Evolutionary conservation across 768 basidiomycete species (phyloP).

Genomic region (Boletus subcaerulescens): DNA sequence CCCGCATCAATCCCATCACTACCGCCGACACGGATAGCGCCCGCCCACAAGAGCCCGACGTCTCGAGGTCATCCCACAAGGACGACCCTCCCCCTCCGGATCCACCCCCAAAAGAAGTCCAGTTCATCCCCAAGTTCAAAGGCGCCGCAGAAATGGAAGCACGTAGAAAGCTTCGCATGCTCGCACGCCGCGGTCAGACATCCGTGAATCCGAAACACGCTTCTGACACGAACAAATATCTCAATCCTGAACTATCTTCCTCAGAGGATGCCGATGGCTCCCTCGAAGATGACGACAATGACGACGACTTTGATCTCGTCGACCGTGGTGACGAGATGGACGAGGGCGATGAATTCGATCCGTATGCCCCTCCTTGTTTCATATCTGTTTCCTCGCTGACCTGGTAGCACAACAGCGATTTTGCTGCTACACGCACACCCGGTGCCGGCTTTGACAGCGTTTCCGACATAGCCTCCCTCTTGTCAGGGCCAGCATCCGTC

Average conservation of each 20-base stretch:
- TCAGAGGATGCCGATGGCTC: constrained; percentile 50
- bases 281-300: constrained; percentile 49
- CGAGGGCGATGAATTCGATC: constrained; percentile 76
- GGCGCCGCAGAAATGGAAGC: constrained; percentile 87
- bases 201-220: constrained; percentile 25
- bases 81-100: constrained; percentile 19
- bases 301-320: constrained; percentile 49
- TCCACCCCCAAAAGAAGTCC: constrained; percentile 49
- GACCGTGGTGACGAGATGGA: constrained; percentile 50
- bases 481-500: constrained; percentile 49
- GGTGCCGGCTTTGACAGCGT: constrained; percentile 55
- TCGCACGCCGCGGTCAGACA: constrained; percentile 49
- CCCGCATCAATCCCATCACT: constrained; percentile 8
- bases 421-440: constrained; percentile 55
- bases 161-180: constrained; percentile 62
- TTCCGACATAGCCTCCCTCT: constrained; percentile 59
- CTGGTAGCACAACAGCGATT: constrained; percentile 47
- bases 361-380: constrained; percentile 45
- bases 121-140: constrained; percentile 76
- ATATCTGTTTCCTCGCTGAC: background rate
- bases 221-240: constrained; percentile 32
- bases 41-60: background rate
- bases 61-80: background rate
- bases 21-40: constrained; percentile 10
- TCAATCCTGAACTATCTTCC: constrained; percentile 49